Evolutionary conservation across 179 eudicot species (phyloP), one percentile per base, ranked within the genome.

Genomic region (Amaranthus tricolor): DNA sequence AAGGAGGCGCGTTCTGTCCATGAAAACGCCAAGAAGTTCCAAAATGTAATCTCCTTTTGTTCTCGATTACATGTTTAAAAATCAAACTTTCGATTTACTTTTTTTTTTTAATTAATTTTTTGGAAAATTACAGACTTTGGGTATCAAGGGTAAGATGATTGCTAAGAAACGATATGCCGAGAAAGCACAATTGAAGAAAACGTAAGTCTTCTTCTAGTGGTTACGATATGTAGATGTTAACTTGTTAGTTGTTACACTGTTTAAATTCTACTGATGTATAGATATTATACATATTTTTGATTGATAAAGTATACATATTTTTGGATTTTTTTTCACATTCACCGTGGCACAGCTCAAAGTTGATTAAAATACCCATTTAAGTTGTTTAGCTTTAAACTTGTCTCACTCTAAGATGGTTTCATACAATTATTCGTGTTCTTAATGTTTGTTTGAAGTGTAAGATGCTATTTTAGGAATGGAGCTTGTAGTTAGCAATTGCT

Each of bases 171-270:
- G 87, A 2, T 95, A 92, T 73, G 83, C 92, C 3, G 95, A 92
- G 81, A 95, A 90, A 85, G 97, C 92, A 67, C 91, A 74, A 53
- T 85, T 95, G 97, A 95, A 95, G 95, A 89, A 83, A 89, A 95
- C 99, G 99, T 93, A 62, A 84, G 95, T 57, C 6, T 64, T 63
- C 56, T 48, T 54, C 51, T 66, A 47, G 10, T 13, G 11, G 11
- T 19, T 8, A 7, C 1, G n/a, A 1, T 40, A 11, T 12, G 0
- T 44, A 16, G 8, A n/a, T 50, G 59, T 43, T 8, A 24, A 10
- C 53, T 72, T 66, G 44, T 19, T 48, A 13, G 1, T 16, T 45
- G 11, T 31, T 31, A 31, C 40, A 2, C 40, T 31, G 40, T 31
- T 31, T 31, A 31, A 31, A 31, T 4, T 31, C 40, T 31, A 31